Percentiles rank a stretch among this genome's conserved stretches.
Conservation (phyloP, 148 eudicot species). For the Simmondsia chinensis region DNA sequence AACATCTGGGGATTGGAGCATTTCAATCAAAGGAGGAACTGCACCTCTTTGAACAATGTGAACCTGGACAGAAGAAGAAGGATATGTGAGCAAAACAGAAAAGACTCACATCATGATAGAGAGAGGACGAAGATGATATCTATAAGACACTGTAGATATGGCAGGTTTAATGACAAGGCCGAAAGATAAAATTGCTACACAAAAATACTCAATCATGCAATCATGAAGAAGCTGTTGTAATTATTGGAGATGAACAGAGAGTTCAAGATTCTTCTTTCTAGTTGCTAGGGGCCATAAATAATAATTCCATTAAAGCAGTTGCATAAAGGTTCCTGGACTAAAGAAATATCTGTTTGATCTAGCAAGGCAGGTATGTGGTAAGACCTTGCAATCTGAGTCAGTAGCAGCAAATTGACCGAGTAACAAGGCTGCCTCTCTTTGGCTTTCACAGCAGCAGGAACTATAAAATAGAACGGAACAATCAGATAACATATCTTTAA, state of each 20-base stretch:
- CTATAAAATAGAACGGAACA: slow-evolving; percentile 23
- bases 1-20: slow-evolving; percentile 68
- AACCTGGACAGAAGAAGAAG: too few species aligned
- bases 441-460: slow-evolving; percentile 88
- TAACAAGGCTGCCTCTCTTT: slow-evolving; percentile 89
- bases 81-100: too few species aligned
- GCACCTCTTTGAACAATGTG: slow-evolving; percentile 98
- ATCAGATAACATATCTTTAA: background rate
- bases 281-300: too few species aligned
- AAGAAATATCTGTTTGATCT: background rate
- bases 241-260: too few species aligned
- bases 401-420: slow-evolving; percentile 96
- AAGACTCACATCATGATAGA: background rate
- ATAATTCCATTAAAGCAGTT: too few species aligned
- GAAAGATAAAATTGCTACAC: too few species aligned
- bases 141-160: too few species aligned
- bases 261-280: too few species aligned
- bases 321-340: background rate
- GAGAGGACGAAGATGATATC: background rate
- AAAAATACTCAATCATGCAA: too few species aligned
- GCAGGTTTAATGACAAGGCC: too few species aligned
- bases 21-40: slow-evolving; percentile 69
- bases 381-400: slow-evolving; percentile 96
- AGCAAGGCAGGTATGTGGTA: background rate
- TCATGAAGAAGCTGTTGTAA: too few species aligned